These are phyloP conservation scores for Coemansia sp. DNA, from an alignment of 192 early-diverging fungal genomes.

Conservation along the genomic window DNA sequence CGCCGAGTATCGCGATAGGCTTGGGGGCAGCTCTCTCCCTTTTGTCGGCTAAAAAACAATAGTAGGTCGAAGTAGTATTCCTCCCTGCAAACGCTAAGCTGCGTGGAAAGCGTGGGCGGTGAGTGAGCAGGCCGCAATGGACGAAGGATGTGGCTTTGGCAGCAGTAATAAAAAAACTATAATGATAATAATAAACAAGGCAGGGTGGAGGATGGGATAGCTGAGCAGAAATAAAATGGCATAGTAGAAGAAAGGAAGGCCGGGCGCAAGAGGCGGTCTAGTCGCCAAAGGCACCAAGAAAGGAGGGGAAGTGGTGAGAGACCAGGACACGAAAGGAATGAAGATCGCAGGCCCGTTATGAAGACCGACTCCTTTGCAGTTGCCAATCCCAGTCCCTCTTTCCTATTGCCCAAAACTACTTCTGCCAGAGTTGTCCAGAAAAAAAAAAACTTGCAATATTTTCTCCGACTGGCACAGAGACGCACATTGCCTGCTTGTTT, in stretches of 20 bases:
- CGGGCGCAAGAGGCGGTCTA: neutral
- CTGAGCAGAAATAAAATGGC: conserved; percentile 7
- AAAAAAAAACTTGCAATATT: no score
- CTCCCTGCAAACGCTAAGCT: neutral
- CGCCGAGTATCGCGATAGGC: neutral
- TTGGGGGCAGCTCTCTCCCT: neutral
- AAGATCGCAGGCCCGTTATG: neutral
- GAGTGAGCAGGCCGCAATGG: neutral
- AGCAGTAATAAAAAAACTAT: neutral
- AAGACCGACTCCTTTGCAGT: neutral
- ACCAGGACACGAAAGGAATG: neutral
- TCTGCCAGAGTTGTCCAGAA: no score
- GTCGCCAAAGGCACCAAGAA: conserved; percentile 3
- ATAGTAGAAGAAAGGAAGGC: conserved; percentile 9
- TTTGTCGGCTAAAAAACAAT: neutral
- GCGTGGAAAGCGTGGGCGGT: no score
- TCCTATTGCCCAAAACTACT: no score
- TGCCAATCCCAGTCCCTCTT: neutral
- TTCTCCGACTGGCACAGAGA: no score
- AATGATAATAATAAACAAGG: neutral
- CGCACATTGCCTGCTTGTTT: no score
- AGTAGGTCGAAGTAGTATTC: neutral
- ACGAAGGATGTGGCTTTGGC: neutral
- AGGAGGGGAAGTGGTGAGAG: neutral
- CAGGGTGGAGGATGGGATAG: conserved; percentile 1